Percentiles rank a stretch among this genome's conserved stretches.
These are phyloP conservation scores for Kandelia obovata DNA, from an alignment of 345 rosid species.

Conservation along the genomic window DNA sequence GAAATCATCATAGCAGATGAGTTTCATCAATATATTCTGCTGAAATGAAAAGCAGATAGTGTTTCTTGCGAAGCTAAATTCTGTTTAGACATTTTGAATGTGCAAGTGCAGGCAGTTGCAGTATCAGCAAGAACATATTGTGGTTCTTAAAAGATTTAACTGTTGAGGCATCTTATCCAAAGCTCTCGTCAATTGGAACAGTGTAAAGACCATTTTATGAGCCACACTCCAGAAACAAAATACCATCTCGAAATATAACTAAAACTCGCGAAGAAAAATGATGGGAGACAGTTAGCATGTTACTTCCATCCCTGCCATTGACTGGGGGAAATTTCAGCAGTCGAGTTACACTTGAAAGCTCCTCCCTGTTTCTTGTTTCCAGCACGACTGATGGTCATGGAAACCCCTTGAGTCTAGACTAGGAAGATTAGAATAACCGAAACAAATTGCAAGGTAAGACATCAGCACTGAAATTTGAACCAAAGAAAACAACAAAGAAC, in stretches of 20 bases:
- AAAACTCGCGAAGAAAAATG: neutral
- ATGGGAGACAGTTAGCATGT: conserved; percentile 1
- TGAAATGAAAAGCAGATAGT: conserved; percentile 33
- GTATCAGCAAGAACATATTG: neutral
- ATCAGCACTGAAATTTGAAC: neutral
- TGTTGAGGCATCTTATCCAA: conserved; percentile 92
- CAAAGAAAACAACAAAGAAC: neutral
- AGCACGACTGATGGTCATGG: conserved; percentile 69
- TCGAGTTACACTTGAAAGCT: conserved; percentile 60
- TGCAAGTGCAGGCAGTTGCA: conserved; percentile 2
- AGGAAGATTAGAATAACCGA: conserved; percentile 62
- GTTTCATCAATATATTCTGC: conserved; percentile 93
- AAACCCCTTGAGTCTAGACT: conserved; percentile 39
- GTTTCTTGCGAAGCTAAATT: conserved; percentile 1
- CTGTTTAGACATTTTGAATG: neutral
- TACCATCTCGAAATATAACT: neutral
- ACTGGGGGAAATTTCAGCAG: conserved; percentile 68
- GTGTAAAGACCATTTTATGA: conserved; percentile 88
- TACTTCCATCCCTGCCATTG: conserved; percentile 43
- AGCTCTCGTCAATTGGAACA: conserved; percentile 93
- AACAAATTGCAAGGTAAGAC: conserved; percentile 62
- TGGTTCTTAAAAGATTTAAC: conserved; percentile 32
- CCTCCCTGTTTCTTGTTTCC: conserved; percentile 73
- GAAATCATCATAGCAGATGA: conserved; percentile 84
- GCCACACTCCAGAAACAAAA: conserved; percentile 68